phyloP scores from a whole-genome alignment of 2,329 filamentous ascomycete species.

The Pseudocercospora crystallina region DNA sequence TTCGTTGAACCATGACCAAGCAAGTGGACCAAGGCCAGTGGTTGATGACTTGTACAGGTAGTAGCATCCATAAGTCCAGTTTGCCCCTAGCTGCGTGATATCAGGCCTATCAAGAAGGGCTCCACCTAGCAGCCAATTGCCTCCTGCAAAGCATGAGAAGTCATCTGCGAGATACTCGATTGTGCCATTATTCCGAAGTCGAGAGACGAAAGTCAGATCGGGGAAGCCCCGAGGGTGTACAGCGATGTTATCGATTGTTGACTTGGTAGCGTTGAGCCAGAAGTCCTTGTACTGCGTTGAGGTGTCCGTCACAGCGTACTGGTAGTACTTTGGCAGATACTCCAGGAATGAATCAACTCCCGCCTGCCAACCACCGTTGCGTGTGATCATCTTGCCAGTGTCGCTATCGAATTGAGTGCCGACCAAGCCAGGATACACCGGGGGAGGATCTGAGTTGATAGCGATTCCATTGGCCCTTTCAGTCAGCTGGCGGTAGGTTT shows the following conservation, averaged over 20 bases:
- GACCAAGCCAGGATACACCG: conserved; percentile 30
- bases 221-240: conserved; percentile 30
- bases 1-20: conserved; percentile 24
- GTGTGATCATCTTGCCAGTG: conserved; percentile 29
- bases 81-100: conserved; percentile 30
- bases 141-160: conserved; percentile 36
- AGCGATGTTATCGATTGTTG: conserved; percentile 32
- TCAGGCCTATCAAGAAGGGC: conserved; percentile 26
- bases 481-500: conserved; percentile 14
- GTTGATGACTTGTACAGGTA: conserved; percentile 36
- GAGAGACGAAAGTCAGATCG: conserved; percentile 29
- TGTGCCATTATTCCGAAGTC: conserved; percentile 10
- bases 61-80: conserved; percentile 33
- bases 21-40: conserved; percentile 23
- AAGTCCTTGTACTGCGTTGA: conserved; percentile 27
- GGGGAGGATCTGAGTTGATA: conserved; percentile 10
- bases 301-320: conserved; percentile 30
- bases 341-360: conserved; percentile 36
- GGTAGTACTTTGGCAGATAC: conserved; percentile 37
- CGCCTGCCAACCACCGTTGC: conserved; percentile 34
- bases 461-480: conserved; percentile 15
- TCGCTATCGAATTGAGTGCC: conserved; percentile 28
- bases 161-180: conserved; percentile 23
- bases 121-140: conserved; percentile 34
- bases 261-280: conserved; percentile 32